Evolutionary conservation across 2,329 filamentous ascomycete genomes (phyloP).

Genomic region (Aulographum hederae): DNA sequence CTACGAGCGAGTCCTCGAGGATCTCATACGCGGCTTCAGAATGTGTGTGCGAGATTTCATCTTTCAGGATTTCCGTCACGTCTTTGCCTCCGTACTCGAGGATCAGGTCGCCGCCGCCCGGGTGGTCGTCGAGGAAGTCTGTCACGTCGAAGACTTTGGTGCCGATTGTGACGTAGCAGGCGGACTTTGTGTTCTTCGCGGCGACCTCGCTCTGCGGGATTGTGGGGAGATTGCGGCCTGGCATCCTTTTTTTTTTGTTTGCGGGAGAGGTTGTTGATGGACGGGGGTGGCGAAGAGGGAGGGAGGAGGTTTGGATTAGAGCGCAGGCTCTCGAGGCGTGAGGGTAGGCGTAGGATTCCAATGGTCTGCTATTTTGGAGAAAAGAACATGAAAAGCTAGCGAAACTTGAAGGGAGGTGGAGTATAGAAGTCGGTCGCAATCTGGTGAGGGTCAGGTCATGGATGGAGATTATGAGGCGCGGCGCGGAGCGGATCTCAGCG

Average conservation of each 20-base stretch:
- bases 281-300: too few relatives aligned
- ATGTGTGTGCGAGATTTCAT: slow-evolving; percentile 67
- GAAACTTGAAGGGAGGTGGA: too few relatives aligned
- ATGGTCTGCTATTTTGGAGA: too few relatives aligned
- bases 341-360: too few relatives aligned
- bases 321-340: too few relatives aligned
- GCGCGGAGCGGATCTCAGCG: too few relatives aligned
- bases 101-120: slow-evolving; percentile 75
- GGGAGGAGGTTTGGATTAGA: too few relatives aligned
- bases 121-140: slow-evolving; percentile 75
- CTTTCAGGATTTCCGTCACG: slow-evolving; percentile 62
- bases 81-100: slow-evolving; percentile 84
- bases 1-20: slow-evolving; percentile 69
- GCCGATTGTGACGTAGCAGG: slow-evolving; percentile 85
- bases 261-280: too few relatives aligned
- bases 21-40: slow-evolving; percentile 93
- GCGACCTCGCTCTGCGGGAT: slow-evolving; percentile 67
- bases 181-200: slow-evolving; percentile 59
- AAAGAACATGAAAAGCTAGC: too few relatives aligned
- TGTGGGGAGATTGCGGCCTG: slow-evolving; percentile 63
- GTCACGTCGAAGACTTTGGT: slow-evolving; percentile 90
- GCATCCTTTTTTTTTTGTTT: slow-evolving; percentile 48
- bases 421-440: too few relatives aligned
- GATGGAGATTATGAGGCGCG: too few relatives aligned
- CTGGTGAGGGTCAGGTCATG: too few relatives aligned